Conservation (phyloP, 106 monocot genomes). For the Dendrobium nobile region DNA sequence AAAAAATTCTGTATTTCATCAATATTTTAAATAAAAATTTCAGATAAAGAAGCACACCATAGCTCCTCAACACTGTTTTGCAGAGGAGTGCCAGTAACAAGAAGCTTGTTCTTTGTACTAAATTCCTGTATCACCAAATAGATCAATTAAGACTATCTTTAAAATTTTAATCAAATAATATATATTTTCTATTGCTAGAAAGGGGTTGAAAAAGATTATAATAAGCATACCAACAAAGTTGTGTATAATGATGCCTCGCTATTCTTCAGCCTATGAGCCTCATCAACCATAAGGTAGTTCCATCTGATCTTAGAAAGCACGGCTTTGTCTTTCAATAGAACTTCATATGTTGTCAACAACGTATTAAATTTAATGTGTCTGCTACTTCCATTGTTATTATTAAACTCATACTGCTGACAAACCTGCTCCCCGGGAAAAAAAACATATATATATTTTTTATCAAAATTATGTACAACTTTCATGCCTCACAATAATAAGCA, state of each 20-base stretch:
- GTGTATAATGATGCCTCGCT: slow-evolving; percentile 90
- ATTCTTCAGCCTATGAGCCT: slow-evolving; percentile 94
- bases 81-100: slow-evolving; percentile 94
- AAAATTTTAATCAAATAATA: background rate
- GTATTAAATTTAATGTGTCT: slow-evolving; percentile 76
- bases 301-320: slow-evolving; percentile 83
- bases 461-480: background rate
- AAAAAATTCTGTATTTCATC: background rate
- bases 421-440: slow-evolving; percentile 39
- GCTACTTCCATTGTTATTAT: slow-evolving; percentile 58
- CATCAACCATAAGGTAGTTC: slow-evolving; percentile 99
- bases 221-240: slow-evolving; percentile 57
- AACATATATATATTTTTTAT: background rate
- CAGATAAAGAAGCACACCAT: slow-evolving; percentile 48
- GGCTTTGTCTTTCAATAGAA: slow-evolving; percentile 88
- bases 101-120: slow-evolving; percentile 95
- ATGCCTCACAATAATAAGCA: background rate
- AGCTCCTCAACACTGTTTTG: slow-evolving; percentile 99
- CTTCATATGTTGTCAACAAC: slow-evolving; percentile 97
- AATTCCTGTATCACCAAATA: slow-evolving; percentile 58
- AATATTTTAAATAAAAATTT: background rate
- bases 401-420: slow-evolving; percentile 91
- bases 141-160: background rate
- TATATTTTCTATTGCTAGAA: background rate
- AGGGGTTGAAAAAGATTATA: background rate